phyloP scores from a whole-genome alignment of 116 monocot species.

The Posidonia oceanica region DNA sequence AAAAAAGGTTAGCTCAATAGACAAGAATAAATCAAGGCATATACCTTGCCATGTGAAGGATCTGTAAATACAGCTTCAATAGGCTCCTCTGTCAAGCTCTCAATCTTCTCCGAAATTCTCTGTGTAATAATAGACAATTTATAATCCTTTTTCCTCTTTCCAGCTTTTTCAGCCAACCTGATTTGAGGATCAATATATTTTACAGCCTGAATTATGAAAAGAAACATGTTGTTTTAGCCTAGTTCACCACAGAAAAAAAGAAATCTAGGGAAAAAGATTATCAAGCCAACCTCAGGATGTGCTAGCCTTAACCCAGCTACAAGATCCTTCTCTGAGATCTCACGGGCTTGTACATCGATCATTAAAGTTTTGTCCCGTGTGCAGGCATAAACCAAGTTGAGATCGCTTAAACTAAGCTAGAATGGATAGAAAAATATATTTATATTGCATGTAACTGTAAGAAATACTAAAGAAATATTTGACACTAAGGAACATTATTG shows the following conservation, averaged over 20 bases:
- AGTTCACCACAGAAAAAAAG: background rate
- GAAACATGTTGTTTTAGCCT: background rate
- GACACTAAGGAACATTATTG: no score
- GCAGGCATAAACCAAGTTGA: conserved; percentile 98
- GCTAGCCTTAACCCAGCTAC: conserved; percentile 73
- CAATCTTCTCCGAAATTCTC: conserved; percentile 60
- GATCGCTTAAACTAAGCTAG: conserved; percentile 88
- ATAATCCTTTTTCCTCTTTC: conserved; percentile 82
- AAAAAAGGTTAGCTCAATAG: background rate
- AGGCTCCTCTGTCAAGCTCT: conserved; percentile 44
- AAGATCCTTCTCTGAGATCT: conserved; percentile 88
- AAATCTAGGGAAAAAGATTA: conserved; percentile 1
- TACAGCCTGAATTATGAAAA: conserved; percentile 51
- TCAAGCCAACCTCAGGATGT: conserved; percentile 72
- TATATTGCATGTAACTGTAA: no score
- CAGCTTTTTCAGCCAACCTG: conserved; percentile 84
- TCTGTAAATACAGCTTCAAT: conserved; percentile 93
- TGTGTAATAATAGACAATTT: conserved; percentile 75
- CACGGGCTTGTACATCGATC: conserved; percentile 98
- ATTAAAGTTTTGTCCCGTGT: conserved; percentile 85
- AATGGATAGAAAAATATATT: background rate
- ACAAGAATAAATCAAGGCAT: conserved; percentile 1
- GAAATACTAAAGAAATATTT: no score
- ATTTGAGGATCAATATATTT: conserved; percentile 95
- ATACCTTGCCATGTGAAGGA: conserved; percentile 91